Base-by-base conservation (phyloP, 805 yeast species). In the Tetrapisispora fleetii region DNA sequence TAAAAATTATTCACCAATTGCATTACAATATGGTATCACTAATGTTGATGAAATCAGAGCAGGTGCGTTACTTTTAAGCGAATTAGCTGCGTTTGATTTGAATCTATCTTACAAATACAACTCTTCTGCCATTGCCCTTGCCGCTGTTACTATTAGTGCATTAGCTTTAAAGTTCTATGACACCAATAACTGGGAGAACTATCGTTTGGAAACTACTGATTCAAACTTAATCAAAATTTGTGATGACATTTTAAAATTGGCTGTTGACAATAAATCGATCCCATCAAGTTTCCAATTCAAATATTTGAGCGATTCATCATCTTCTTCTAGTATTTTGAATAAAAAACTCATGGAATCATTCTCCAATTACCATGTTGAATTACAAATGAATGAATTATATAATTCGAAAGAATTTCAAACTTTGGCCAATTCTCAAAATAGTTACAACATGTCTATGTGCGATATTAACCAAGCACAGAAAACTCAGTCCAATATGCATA, bases 1-100 rank as follows among this genome's bases (percentile, higher is more conserved):
- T 44, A 48, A 51, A 28, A 47, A 48, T 47, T 40, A 40, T 14
- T 42, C 49, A n/a, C 39, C 47, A 24, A 49, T 51, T 35, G 57
- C 36, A 59, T 59, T 46, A 36, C 32, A 47, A 43, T 22, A 48
- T 37, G 28, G 45, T 8, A 40, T 37, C 19, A 44, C 48, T 21
- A 58, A 58, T 52, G 57, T 70, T 37, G 68, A 72, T 51, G 78
- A 76, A 49, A 67, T 81, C 52, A 79, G 76, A 56, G 64, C 72
- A 43, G 77, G 83, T 50, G 73, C 86, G 16, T 67, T 78, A 50
- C 79, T 79, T 66, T 62, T 83, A 41, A 80, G 88, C 57, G 89
- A 83, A 59, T 67, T 83, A 56, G 73, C 81, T 48, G 80, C 79
- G 51, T 81, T 83, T 62, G 77, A 81, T 59, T 75, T 78, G 45